Evolutionary conservation across 2,329 filamentous ascomycete genomes (phyloP).

Genomic region (Nemania diffusa): DNA sequence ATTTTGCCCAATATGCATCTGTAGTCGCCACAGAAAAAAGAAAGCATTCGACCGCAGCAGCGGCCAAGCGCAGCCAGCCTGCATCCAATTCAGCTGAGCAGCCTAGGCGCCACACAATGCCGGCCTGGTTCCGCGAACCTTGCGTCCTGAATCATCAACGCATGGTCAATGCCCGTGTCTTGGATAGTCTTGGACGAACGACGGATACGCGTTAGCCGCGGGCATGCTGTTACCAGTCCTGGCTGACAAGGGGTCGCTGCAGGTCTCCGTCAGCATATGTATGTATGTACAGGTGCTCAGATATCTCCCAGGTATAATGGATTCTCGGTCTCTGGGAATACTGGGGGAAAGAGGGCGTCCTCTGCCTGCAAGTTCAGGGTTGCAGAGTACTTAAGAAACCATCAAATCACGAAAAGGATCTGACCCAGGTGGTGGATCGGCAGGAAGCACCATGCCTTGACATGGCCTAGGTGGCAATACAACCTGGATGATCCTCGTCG

Average conservation of each 20-base stretch:
- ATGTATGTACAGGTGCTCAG: slow-evolving; percentile 19
- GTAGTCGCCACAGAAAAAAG: slow-evolving; percentile 24
- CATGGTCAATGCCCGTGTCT: slow-evolving; percentile 23
- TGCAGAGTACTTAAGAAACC: slow-evolving; percentile 3
- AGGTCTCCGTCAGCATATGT: slow-evolving; percentile 25
- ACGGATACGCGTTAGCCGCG: slow-evolving; percentile 32
- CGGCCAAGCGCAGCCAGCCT: slow-evolving; percentile 13
- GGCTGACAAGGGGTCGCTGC: slow-evolving; percentile 20
- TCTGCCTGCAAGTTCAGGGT: slow-evolving; percentile 15
- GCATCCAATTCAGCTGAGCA: slow-evolving; percentile 30
- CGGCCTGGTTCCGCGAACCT: slow-evolving; percentile 23
- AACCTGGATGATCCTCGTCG: slow-evolving; percentile 23
- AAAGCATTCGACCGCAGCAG: slow-evolving; percentile 11
- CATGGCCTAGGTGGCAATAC: slow-evolving; percentile 23
- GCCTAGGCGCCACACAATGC: slow-evolving; percentile 26
- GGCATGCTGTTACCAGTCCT: not conserved
- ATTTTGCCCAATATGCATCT: slow-evolving; percentile 13
- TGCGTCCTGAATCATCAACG: slow-evolving; percentile 19
- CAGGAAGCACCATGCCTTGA: slow-evolving; percentile 18
- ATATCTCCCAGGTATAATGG: slow-evolving; percentile 8
- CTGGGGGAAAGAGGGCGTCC: not conserved
- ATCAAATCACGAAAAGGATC: slow-evolving; percentile 9
- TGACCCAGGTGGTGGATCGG: slow-evolving; percentile 12
- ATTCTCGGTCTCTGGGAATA: not conserved
- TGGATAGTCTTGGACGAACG: slow-evolving; percentile 24